Conservation (phyloP, 202 grass and related monocot species). For the Saccharum hybrid region DNA sequence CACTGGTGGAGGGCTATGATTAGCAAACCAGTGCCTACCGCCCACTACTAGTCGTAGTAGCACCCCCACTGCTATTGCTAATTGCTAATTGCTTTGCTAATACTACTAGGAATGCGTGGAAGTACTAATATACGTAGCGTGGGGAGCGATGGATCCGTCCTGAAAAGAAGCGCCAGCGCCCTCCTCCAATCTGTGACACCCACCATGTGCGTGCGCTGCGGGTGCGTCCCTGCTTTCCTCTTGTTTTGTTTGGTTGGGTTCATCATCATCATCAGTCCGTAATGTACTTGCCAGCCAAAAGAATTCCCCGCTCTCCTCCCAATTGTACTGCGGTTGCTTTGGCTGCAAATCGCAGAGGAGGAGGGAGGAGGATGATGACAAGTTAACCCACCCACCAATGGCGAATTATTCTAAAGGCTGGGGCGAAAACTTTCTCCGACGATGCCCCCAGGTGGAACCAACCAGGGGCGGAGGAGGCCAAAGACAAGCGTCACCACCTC, state of each 20-base stretch:
- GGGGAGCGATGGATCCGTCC: constrained; percentile 30
- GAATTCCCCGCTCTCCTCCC: not conserved
- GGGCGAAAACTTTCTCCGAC: not conserved
- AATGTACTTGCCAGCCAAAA: constrained; percentile 17
- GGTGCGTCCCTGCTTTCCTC: not conserved
- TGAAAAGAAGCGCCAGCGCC: constrained; percentile 43
- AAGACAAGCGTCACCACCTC: not conserved
- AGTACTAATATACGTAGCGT: no score
- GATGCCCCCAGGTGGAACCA: constrained; percentile 26
- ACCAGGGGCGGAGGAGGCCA: no score
- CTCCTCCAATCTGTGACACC: no score
- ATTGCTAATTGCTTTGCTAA: no score
- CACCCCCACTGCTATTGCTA: not conserved
- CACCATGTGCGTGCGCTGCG: no score
- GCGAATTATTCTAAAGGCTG: constrained; percentile 45
- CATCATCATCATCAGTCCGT: not conserved
- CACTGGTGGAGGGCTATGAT: no score
- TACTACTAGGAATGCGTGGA: constrained; percentile 16
- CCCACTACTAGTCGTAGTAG: not conserved
- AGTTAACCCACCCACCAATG: constrained; percentile 47
- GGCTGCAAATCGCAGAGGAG: constrained; percentile 15
- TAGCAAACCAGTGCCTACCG: not conserved
- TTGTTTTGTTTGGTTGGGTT: not conserved
- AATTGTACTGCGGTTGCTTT: constrained; percentile 8
- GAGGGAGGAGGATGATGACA: constrained; percentile 46